Conservation (phyloP, 441 rosid species). For the Dalechampia spathulata region DNA sequence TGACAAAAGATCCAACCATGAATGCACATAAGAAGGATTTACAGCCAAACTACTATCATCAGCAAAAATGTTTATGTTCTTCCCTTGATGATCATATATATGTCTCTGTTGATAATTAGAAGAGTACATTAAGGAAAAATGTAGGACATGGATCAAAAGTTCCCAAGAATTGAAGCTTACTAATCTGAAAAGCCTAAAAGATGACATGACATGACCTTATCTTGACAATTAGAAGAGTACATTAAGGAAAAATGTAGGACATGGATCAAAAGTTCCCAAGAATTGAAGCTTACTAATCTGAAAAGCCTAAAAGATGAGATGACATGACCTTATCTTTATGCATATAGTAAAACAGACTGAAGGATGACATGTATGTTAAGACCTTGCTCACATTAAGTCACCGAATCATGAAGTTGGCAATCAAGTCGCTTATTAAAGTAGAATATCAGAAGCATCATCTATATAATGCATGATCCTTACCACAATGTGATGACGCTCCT, state of each 20-base stretch:
- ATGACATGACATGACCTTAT: no score
- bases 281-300: background rate
- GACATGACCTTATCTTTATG: background rate
- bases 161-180: background rate
- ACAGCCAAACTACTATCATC: conserved; percentile 83
- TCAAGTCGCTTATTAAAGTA: no score
- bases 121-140: background rate
- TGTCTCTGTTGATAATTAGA: conserved; percentile 54
- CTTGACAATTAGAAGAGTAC: conserved; percentile 3
- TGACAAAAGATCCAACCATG: conserved; percentile 85
- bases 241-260: conserved; percentile 12
- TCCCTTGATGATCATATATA: conserved; percentile 76
- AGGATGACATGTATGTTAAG: no score
- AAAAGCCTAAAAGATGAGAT: no score
- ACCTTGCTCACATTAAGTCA: no score
- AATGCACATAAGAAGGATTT: conserved; percentile 58
- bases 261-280: conserved; percentile 2
- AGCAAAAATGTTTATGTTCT: conserved; percentile 64
- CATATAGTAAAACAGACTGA: no score
- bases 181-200: no score
- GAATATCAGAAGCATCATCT: no score
- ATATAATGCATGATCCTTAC: no score
- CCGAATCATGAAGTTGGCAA: no score
- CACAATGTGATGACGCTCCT: no score
- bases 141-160: conserved; percentile 13